Conservation (phyloP, 2,329 filamentous ascomycete genomes). For the Intubia oerlemansii region DNA sequence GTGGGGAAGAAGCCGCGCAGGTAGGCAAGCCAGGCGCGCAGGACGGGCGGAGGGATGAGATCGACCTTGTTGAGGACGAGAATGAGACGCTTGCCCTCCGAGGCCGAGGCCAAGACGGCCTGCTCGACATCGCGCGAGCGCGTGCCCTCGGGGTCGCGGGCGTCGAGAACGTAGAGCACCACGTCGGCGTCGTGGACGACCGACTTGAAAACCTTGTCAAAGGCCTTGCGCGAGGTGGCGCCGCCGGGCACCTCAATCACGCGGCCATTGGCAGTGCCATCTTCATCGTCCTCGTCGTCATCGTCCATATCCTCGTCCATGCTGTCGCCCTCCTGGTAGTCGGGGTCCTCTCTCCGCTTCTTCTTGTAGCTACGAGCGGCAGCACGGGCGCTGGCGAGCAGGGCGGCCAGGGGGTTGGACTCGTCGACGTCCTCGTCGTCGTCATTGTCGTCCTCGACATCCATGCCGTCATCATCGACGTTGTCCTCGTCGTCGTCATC, state of each 20-base stretch:
- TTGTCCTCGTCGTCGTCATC: conserved; percentile 25
- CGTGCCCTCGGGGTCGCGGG: conserved; percentile 76
- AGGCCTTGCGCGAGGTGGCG: conserved; percentile 57
- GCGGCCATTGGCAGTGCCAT: conserved; percentile 24
- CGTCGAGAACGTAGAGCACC: conserved; percentile 80
- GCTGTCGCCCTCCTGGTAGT: conserved; percentile 28
- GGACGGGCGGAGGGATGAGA: conserved; percentile 59
- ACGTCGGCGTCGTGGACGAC: conserved; percentile 81
- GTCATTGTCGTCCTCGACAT: conserved; percentile 23
- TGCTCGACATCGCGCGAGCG: conserved; percentile 80
- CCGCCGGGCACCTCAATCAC: conserved; percentile 27
- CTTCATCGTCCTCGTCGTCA: conserved; percentile 29
- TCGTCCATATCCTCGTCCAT: conserved; percentile 17
- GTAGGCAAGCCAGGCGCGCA: conserved; percentile 69
- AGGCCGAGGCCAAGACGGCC: conserved; percentile 72
- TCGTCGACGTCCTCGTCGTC: conserved; percentile 38
- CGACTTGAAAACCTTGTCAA: conserved; percentile 90
- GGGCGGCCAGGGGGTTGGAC: conserved; percentile 78
- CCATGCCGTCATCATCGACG: conserved; percentile 31
- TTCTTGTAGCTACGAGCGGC: conserved; percentile 57
- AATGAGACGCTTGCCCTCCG: conserved; percentile 50
- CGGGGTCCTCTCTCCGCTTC: conserved; percentile 37
- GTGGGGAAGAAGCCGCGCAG: conserved; percentile 82
- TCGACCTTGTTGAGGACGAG: conserved; percentile 93
- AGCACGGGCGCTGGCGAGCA: conserved; percentile 63